Evolutionary conservation across 768 basidiomycete species (phyloP).

Genomic region (Kwoniella dejecticola): DNA sequence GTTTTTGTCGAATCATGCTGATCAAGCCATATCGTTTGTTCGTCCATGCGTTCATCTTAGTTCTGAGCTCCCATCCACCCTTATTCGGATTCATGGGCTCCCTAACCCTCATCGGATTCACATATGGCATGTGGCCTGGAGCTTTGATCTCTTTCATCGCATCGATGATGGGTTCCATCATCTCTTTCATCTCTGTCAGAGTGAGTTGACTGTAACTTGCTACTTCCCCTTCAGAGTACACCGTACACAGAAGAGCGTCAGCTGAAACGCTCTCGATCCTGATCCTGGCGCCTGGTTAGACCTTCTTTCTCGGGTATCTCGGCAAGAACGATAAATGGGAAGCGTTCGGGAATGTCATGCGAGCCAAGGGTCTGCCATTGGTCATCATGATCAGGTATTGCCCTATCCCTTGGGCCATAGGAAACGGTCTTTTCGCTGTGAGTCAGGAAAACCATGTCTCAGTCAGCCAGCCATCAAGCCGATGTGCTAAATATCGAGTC

Average conservation of each 20-base stretch:
- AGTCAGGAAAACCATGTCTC: conserved; percentile 14
- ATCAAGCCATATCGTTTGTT: neutral
- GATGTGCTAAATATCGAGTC: too few relatives aligned
- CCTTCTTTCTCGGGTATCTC: conserved; percentile 52
- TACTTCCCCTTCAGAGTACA: too few relatives aligned
- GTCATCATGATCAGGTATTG: conserved; percentile 56
- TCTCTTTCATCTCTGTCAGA: conserved; percentile 51
- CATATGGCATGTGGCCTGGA: conserved; percentile 53
- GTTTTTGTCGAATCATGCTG: conserved; percentile 21
- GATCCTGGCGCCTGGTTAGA: conserved; percentile 23
- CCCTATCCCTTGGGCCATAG: conserved; percentile 53
- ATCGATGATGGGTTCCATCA: conserved; percentile 41
- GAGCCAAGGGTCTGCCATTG: conserved; percentile 50
- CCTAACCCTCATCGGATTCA: conserved; percentile 54
- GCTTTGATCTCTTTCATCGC: conserved; percentile 39
- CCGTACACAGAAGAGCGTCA: too few relatives aligned
- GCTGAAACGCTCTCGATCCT: too few relatives aligned
- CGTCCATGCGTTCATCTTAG: conserved; percentile 14
- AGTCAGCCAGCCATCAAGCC: neutral
- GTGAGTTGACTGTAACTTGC: conserved; percentile 28
- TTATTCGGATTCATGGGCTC: conserved; percentile 52
- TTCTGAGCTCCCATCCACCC: conserved; percentile 53
- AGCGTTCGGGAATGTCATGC: conserved; percentile 53
- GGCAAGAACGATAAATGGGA: conserved; percentile 49
- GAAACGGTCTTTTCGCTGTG: conserved; percentile 55